Evolutionary conservation across 108 stramenopile genomes (phyloP).

Genomic region (Conticribra weissflogii): DNA sequence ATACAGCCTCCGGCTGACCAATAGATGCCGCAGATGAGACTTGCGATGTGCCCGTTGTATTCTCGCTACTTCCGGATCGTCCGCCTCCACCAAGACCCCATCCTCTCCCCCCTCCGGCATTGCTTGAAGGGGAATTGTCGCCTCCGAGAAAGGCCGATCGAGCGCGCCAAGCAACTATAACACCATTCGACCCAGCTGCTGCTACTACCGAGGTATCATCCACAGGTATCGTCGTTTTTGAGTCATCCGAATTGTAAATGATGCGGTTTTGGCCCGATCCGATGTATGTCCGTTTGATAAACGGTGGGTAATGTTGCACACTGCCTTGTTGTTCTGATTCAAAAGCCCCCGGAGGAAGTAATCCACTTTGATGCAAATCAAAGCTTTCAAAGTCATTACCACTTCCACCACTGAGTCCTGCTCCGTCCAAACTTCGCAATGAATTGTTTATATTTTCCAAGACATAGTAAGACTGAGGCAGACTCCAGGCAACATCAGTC

Average conservation of each 20-base stretch:
- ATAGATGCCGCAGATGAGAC: slow-evolving; percentile 49
- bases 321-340: slow-evolving; percentile 29
- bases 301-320: slow-evolving; percentile 41
- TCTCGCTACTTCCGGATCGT: slow-evolving; percentile 4
- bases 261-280: slow-evolving; percentile 1
- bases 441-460: no score
- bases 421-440: no score
- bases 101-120: slow-evolving; percentile 19
- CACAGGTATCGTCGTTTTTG: slow-evolving; percentile 3
- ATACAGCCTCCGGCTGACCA: slow-evolving; percentile 76
- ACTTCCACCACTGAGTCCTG: slow-evolving; percentile 8
- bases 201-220: slow-evolving; percentile 67
- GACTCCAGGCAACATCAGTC: slow-evolving; percentile 85
- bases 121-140: slow-evolving; percentile 11
- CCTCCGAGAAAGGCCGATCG: slow-evolving; percentile 21
- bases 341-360: slow-evolving; percentile 5
- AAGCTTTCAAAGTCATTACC: slow-evolving; percentile 4
- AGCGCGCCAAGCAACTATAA: slow-evolving; percentile 78
- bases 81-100: slow-evolving; percentile 22
- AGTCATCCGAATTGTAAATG: not conserved
- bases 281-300: slow-evolving; percentile 28
- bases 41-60: not conserved
- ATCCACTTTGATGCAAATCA: slow-evolving; percentile 9
- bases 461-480: slow-evolving; percentile 48
- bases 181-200: slow-evolving; percentile 85